Conservation (phyloP, 768 basidiomycete genomes). For the Russula olivacea region DNA sequence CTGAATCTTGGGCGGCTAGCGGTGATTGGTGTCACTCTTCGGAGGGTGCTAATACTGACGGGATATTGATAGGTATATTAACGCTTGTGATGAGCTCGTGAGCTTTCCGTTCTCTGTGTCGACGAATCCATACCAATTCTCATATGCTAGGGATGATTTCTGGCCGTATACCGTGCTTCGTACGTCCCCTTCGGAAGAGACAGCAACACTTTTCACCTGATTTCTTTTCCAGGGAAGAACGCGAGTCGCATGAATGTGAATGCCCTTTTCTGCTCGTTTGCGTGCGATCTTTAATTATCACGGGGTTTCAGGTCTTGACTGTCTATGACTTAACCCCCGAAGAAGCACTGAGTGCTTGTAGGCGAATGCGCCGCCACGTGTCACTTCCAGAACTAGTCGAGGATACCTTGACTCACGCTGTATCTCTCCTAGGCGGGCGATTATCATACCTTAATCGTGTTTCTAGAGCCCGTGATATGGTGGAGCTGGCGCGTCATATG, state of each 20-base stretch:
- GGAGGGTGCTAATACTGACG: slow-evolving; percentile 14
- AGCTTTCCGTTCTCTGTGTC: slow-evolving; percentile 25
- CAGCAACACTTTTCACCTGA: slow-evolving; percentile 6
- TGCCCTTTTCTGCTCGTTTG: background rate
- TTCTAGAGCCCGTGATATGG: slow-evolving; percentile 54
- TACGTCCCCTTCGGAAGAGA: slow-evolving; percentile 30
- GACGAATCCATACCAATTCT: background rate
- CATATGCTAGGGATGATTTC: slow-evolving; percentile 62
- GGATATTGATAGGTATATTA: slow-evolving; percentile 49
- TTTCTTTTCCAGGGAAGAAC: slow-evolving; percentile 46
- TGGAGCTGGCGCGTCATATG: slow-evolving; percentile 57
- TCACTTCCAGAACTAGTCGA: slow-evolving; percentile 32
- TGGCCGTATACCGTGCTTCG: slow-evolving; percentile 71
- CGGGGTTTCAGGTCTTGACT: slow-evolving; percentile 49
- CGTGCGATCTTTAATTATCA: background rate
- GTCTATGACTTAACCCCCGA: slow-evolving; percentile 59
- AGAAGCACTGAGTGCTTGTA: slow-evolving; percentile 55
- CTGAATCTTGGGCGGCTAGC: slow-evolving; percentile 80
- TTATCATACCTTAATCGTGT: slow-evolving; percentile 70
- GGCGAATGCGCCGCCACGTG: slow-evolving; percentile 43
- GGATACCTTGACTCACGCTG: slow-evolving; percentile 42
- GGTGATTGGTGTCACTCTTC: slow-evolving; percentile 37
- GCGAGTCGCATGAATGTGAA: slow-evolving; percentile 70
- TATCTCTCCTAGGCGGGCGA: slow-evolving; percentile 69
- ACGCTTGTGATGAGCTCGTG: slow-evolving; percentile 77